Evolutionary conservation across 2,329 filamentous ascomycete species (phyloP), one percentile per base, ranked within the genome.

Genomic region (Sordariomycetes sp.): DNA sequence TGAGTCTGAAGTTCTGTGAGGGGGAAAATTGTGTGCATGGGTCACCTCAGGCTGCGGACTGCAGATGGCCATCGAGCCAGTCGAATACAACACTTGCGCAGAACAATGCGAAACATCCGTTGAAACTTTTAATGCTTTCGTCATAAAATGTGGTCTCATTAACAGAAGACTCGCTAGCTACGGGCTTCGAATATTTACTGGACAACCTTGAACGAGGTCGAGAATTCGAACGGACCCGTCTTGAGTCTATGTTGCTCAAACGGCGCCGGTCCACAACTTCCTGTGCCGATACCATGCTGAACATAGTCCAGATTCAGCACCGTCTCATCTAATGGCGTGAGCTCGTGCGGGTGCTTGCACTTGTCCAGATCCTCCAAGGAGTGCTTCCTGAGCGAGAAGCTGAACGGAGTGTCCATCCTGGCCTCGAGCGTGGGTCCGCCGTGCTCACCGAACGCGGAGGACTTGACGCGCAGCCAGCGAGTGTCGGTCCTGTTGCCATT

Each of bases 401-500:
- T 21, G 24, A 37, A 37, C 4, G 35, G 35, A 11, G 16, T 33
- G 12, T 27, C 30, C 35, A 37, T 28, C 30, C 30, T n/a, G 2
- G 30, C 35, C 15, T 28, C 23, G 17, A 37, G 14, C 17, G 31
- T 21, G n/a, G 24, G 18, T 19, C 30, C 30, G 18, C 35, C 35
- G 16, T 36, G 34, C 34, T 30, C 34, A 4, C 41, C 2, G 39
- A 39, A 35, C 10, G n/a, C 19, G 8, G 37, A 33, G 16, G 53
- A 37, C 4, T 36, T 46, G 6, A 66, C 37, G 11, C 56, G 54
- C 4, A 82, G 52, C 70, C 74, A 82, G 6, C 71, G 61, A 0
- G 70, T 72, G 21, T 73, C 73, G 35, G 71, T 72, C 11, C 73
- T 62, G 49, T 83, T 84, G 1, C 75, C 75, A 34, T 70, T 74